Evolutionary conservation across 2,329 filamentous ascomycete species (phyloP), one percentile per base, ranked within the genome.

Genomic region (Arthrobotrys sinensis): DNA sequence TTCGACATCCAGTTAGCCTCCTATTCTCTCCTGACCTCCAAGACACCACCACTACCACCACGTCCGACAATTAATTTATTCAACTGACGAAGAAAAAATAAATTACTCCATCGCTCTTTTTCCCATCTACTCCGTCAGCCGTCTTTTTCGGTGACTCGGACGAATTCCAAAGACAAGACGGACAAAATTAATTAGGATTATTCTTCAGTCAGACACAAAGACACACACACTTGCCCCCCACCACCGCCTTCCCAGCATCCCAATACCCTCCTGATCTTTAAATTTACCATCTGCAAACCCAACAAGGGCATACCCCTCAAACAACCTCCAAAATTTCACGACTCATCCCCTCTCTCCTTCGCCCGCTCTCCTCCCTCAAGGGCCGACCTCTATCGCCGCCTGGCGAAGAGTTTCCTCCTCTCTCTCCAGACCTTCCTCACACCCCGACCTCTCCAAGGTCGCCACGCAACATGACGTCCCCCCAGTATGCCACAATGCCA

Each of bases 291-390:
- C 32, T 38, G 32, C 52, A 53, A 45, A 62, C 55, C 72, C 65
- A 70, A 77, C 65, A 71, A 69, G 65, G 73, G 73, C 62, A n/a
- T 52, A 62, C 75, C 67, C 75, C 75, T 72, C 67, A 72, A 78
- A 78, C 75, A 72, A 67, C 67, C 67, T 72, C 75, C 75, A 78
- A 78, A 78, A 78, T 78, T 78, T 78, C 75, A 78, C 75, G 75
- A 78, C 75, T 78, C 75, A 78, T 78, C 67, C 75, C 75, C 66
- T 78, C 75, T 57, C 62, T 79, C 67, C 76, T 79, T 67, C 76
- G 76, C 76, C 76, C 76, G 76, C 76, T 79, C 76, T 79, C 76
- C 70, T 79, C 70, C 76, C 76, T 79, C 76, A 73, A 64, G 76
- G 76, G 63, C 24, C 53, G 76, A 65, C 76, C 76, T 79, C 76